Evolutionary conservation across 176 grass and related monocot species (phyloP).

Genomic region (Lolium multiflorum): DNA sequence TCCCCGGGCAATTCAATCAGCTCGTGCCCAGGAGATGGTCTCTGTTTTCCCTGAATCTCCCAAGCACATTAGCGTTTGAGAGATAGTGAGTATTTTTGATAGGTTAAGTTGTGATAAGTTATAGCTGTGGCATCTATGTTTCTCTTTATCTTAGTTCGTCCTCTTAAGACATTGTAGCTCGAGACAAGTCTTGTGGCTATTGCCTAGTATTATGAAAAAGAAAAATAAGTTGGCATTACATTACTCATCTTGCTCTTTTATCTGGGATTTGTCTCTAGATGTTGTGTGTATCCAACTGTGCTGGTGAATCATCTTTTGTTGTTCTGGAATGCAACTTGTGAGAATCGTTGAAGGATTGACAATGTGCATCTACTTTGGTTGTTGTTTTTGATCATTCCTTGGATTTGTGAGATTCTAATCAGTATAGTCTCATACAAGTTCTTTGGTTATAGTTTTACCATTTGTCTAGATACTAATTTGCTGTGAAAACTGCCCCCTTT

Average conservation of each 20-base stretch:
- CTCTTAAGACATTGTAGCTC: conserved; percentile 42
- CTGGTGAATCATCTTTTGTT: neutral
- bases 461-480: neutral
- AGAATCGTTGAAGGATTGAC: neutral
- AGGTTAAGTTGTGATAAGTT: conserved; percentile 52
- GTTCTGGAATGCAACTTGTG: neutral
- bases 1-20: conserved; percentile 41
- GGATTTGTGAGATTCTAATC: neutral
- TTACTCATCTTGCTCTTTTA: neutral
- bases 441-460: neutral
- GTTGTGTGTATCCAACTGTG: too few relatives aligned
- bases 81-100: conserved; percentile 53
- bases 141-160: neutral
- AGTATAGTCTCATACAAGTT: too few relatives aligned
- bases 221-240: conserved; percentile 29
- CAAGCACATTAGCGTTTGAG: conserved; percentile 26
- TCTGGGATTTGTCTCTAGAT: neutral
- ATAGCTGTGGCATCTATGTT: conserved; percentile 22
- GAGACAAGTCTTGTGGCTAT: conserved; percentile 40
- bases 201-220: conserved; percentile 35
- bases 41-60: conserved; percentile 16
- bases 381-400: neutral
- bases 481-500: too few relatives aligned
- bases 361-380: neutral
- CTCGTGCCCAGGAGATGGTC: conserved; percentile 42